These are phyloP conservation scores for Cutaneotrichosporon cavernicola DNA, from an alignment of 1,284 basidiomycete species.

Conservation along the genomic window DNA sequence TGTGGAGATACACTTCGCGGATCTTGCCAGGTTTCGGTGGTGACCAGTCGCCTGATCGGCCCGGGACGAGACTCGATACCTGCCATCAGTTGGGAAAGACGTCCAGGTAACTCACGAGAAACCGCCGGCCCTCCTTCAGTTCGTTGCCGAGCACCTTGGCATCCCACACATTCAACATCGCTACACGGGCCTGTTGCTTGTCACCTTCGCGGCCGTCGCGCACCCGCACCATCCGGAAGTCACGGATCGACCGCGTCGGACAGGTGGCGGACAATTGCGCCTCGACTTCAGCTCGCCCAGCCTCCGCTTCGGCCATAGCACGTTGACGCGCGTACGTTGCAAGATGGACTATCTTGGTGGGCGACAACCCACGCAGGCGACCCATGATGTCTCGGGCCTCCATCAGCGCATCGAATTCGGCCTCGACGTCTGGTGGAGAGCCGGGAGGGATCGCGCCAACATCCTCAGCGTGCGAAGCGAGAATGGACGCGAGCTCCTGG, in stretches of 20 bases:
- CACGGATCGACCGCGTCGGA: constrained; percentile 73
- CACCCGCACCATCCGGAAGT: constrained; percentile 74
- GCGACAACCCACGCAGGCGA: constrained; percentile 54
- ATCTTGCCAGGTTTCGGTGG: constrained; percentile 45
- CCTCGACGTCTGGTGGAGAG: constrained; percentile 28
- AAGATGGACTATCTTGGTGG: constrained; percentile 64
- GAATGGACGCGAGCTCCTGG: constrained; percentile 32
- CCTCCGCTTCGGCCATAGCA: constrained; percentile 59
- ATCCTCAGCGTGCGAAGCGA: constrained; percentile 31
- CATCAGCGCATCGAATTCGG: constrained; percentile 44
- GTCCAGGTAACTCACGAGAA: constrained; percentile 56
- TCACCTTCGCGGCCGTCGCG: constrained; percentile 65
- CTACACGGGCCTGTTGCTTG: constrained; percentile 60
- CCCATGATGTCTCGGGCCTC: constrained; percentile 44
- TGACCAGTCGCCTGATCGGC: constrained; percentile 64
- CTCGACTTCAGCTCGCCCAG: constrained; percentile 63
- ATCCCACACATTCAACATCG: constrained; percentile 83
- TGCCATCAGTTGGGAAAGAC: constrained; percentile 31
- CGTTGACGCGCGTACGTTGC: constrained; percentile 61
- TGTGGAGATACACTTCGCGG: constrained; percentile 66
- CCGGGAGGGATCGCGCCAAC: constrained; percentile 12
- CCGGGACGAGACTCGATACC: constrained; percentile 66
- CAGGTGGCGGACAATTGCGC: constrained; percentile 69
- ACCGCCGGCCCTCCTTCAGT: constrained; percentile 67
- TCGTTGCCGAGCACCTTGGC: constrained; percentile 61